These are phyloP conservation scores for Wickerhamiella slavikovae DNA, from an alignment of 805 yeast genomes.

Conservation along the genomic window DNA sequence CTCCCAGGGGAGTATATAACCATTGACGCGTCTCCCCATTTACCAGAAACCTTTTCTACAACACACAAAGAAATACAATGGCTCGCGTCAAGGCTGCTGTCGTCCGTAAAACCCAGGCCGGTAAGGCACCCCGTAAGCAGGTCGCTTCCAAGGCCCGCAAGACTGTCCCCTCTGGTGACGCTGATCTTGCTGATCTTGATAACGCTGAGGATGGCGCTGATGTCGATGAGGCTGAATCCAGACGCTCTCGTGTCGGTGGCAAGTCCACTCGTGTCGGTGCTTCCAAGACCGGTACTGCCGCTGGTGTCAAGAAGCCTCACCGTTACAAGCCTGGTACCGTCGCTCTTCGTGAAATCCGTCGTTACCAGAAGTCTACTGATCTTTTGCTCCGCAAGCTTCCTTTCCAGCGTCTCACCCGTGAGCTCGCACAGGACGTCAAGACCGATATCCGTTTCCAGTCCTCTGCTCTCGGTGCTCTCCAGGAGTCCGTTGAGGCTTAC, in stretches of 20 bases:
- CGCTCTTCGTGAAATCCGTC: slow-evolving; percentile 80
- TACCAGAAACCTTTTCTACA: too few relatives aligned
- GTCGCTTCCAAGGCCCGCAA: slow-evolving; percentile 80
- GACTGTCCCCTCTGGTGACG: slow-evolving; percentile 67
- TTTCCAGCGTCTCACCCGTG: slow-evolving; percentile 80
- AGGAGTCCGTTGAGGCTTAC: slow-evolving; percentile 81
- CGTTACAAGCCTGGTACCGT: slow-evolving; percentile 93
- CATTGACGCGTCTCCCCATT: too few relatives aligned
- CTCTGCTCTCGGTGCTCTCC: slow-evolving; percentile 76
- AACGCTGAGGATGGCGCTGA: too few relatives aligned
- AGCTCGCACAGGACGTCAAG: slow-evolving; percentile 60
- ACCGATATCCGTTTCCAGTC: slow-evolving; percentile 57
- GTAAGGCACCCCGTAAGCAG: slow-evolving; percentile 85
- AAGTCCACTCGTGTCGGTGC: too few relatives aligned
- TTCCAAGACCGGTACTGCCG: slow-evolving; percentile 45
- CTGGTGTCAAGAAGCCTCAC: slow-evolving; percentile 85
- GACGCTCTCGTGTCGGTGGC: too few relatives aligned
- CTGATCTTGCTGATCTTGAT: too few relatives aligned
- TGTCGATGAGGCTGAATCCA: too few relatives aligned
- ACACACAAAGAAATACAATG: too few relatives aligned
- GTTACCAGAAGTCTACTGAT: slow-evolving; percentile 81
- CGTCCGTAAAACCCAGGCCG: slow-evolving; percentile 80
- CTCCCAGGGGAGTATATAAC: too few relatives aligned
- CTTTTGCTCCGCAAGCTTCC: slow-evolving; percentile 74
- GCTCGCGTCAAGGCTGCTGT: slow-evolving; percentile 11